A percentile compares a stretch with the other conserved stretches of the same genome.
Evolutionary conservation across 768 basidiomycete genomes (phyloP).

Genomic region (Agaricus sinodeliciosus): DNA sequence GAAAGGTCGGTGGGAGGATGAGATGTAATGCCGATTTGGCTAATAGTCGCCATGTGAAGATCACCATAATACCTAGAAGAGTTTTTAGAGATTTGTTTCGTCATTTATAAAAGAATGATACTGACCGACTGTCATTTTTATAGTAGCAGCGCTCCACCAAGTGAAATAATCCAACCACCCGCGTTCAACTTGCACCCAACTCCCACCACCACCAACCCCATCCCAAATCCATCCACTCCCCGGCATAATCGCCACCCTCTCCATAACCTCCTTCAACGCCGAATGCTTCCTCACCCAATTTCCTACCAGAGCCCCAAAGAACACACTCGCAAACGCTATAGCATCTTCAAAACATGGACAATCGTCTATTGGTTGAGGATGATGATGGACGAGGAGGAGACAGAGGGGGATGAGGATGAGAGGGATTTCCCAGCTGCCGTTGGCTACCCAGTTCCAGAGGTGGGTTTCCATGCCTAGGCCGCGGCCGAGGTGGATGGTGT

Average conservation of each 20-base stretch:
- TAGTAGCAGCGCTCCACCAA: conserved; percentile 40
- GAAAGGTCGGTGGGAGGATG: conserved; percentile 80
- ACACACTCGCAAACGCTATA: conserved; percentile 84
- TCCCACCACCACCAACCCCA: conserved; percentile 11
- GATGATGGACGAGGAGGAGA: conserved; percentile 74
- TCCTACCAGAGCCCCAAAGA: conserved; percentile 64
- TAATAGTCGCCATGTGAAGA: conserved; percentile 84
- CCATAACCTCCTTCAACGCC: conserved; percentile 27
- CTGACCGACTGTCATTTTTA: conserved; percentile 42
- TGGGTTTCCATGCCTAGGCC: conserved; percentile 30
- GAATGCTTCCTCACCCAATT: conserved; percentile 54
- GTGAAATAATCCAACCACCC: conserved; percentile 31
- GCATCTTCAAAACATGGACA: conserved; percentile 99
- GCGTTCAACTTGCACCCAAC: conserved; percentile 30
- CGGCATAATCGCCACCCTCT: conserved; percentile 40
- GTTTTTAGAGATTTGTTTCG: too few species aligned
- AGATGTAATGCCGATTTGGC: conserved; percentile 74
- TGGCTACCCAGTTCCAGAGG: conserved; percentile 28
- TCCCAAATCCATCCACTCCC: conserved; percentile 42
- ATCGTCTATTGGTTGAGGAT: conserved; percentile 92
- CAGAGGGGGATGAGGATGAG: conserved; percentile 53
- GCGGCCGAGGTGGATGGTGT: conserved; percentile 27
- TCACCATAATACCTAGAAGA: conserved; percentile 56
- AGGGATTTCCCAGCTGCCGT: conserved; percentile 51
- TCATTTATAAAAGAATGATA: too few species aligned